Evolutionary conservation across 495 filamentous ascomycete genomes (phyloP), one percentile per base, ranked within the genome.

Genomic region (Neurospora sp.): DNA sequence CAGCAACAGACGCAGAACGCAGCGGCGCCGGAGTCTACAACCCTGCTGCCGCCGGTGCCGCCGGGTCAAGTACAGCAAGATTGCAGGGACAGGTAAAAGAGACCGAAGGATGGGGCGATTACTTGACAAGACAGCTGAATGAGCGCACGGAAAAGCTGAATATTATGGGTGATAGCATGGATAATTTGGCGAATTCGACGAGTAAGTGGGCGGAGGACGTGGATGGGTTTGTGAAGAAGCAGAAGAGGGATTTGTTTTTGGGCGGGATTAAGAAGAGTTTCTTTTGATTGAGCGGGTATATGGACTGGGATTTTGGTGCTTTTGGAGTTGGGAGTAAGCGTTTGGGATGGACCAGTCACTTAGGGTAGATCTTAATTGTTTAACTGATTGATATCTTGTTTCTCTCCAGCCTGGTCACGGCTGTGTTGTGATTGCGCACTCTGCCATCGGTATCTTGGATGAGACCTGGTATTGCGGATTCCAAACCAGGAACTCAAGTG

Each of bases 131-230:
- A 69, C 91, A 94, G 79, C 81, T 98, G 39, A 92, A 94, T 75
- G 95, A 99, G 79, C 85, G 96, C 41, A 97, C 95, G 3, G 93
- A 98, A 81, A 93, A 90, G 75, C 82, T 99, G 69, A 91, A 88
- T 68, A 84, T 96, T 35, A 89, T 92, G 78, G 92, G 92, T 12
- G 96, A 99, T 79, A 88, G 85, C 14, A 92, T 97, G 90, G 90
- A 94, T 71, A 87, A 87, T 44, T 79, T 97, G 71, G 90, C 94
- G 77, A 88, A 94, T 74, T 90, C 89, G 68, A 96, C 91, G 76
- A 87, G 88, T 71, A 91, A 87, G 68, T 98, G 93, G 87, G 91
- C 92, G 16, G 89, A 92, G 35, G 95, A 97, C 76, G 93, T 97
- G 72, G 89, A 87, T 76, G 97, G 97, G 77, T 97, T 87, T 81